phyloP scores from a whole-genome alignment of 225 moss, liverwort and hornwort genomes.

The Bryoerythrophyllum caledonicum region DNA sequence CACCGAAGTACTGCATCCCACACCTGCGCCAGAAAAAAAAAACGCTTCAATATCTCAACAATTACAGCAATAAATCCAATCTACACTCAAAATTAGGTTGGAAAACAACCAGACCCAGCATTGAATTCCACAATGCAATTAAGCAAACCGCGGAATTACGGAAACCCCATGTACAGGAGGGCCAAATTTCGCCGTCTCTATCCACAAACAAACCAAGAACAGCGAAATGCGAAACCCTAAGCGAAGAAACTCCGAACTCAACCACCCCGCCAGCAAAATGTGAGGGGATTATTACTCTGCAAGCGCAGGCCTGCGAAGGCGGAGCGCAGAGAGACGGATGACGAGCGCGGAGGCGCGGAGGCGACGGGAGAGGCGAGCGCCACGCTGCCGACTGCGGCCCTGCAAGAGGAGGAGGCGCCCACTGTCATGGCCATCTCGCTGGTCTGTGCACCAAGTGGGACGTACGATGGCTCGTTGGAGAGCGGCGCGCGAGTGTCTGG shows the following conservation, averaged over 20 bases:
- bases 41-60: not conserved
- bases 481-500: not conserved
- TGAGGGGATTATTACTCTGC: slow-evolving; percentile 32
- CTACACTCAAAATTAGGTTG: not conserved
- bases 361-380: slow-evolving; percentile 13
- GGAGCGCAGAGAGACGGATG: slow-evolving; percentile 45
- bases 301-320: slow-evolving; percentile 46
- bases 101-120: not conserved
- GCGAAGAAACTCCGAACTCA: not conserved
- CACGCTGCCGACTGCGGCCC: slow-evolving; percentile 21
- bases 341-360: slow-evolving; percentile 17
- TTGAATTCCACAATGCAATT: not conserved
- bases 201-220: not conserved
- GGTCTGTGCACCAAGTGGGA: slow-evolving; percentile 2
- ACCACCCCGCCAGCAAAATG: too few species aligned
- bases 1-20: slow-evolving; percentile 30
- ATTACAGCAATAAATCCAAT: not conserved
- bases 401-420: slow-evolving; percentile 30
- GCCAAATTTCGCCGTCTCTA: not conserved
- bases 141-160: not conserved
- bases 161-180: too few species aligned
- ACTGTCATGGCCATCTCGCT: slow-evolving; percentile 45
- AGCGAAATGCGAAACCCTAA: not conserved
- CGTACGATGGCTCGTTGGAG: not conserved
- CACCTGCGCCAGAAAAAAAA: slow-evolving; percentile 29